phyloP scores from a whole-genome alignment of 2,329 filamentous ascomycete genomes.

The Coniochaeta sp. region DNA sequence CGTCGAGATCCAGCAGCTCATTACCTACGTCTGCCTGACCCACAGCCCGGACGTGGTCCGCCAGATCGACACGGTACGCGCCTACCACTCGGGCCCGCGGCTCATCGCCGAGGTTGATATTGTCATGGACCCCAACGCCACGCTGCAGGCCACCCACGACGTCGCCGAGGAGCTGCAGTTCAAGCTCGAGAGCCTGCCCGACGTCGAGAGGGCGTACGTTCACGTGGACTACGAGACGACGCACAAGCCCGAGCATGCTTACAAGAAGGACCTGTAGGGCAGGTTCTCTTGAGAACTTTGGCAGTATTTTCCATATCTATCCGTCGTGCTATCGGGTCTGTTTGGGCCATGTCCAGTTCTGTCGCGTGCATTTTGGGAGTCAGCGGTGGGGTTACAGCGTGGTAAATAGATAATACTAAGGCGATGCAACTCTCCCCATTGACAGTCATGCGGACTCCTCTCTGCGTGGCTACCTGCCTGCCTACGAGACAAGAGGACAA shows the following conservation, averaged over 20 bases:
- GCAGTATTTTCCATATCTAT: not conserved
- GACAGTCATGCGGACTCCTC: too few relatives aligned
- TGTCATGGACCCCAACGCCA: conserved; percentile 75
- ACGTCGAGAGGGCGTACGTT: conserved; percentile 90
- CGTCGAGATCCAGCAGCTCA: conserved; percentile 80
- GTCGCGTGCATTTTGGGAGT: too few relatives aligned
- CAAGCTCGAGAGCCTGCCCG: conserved; percentile 85
- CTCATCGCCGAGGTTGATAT: conserved; percentile 95
- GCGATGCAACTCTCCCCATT: not conserved
- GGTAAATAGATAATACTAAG: not conserved
- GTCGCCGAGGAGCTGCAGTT: conserved; percentile 89
- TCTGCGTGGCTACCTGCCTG: too few relatives aligned
- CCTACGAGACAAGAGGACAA: too few relatives aligned
- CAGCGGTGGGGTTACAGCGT: not conserved
- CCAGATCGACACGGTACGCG: conserved; percentile 90
- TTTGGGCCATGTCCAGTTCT: not conserved
- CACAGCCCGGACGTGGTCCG: conserved; percentile 60
- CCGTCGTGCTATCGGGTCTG: not conserved
- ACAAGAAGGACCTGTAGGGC: conserved; percentile 51
- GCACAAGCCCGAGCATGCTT: conserved; percentile 78
- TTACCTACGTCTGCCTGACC: conserved; percentile 94
- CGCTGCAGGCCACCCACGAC: conserved; percentile 77
- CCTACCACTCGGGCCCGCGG: conserved; percentile 82
- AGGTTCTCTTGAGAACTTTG: not conserved
- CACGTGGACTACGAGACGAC: conserved; percentile 97